phyloP scores from a whole-genome alignment of 2,329 filamentous ascomycete species.

The Pseudogymnoascus sp. region DNA sequence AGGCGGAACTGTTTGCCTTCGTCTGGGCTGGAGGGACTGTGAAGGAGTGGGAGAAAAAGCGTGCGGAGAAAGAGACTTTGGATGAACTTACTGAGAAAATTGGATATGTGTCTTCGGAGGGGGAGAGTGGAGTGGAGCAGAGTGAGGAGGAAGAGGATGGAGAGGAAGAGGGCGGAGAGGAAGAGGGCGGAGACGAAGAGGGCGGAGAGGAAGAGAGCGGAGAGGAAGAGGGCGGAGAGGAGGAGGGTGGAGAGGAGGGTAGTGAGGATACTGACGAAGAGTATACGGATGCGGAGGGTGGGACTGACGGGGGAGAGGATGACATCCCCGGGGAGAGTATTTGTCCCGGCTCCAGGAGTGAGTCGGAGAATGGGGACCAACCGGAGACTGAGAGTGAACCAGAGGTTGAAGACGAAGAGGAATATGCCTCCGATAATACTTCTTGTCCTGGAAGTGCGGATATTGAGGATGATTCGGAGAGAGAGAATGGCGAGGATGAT shows the following conservation, averaged over 20 bases:
- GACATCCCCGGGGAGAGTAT: constrained; percentile 32
- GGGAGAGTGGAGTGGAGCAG: background rate
- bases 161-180: background rate
- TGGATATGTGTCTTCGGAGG: background rate
- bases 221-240: background rate
- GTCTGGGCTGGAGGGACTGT: background rate
- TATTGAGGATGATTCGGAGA: background rate
- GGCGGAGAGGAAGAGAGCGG: background rate
- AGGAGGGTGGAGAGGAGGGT: background rate
- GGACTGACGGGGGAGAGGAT: constrained; percentile 51
- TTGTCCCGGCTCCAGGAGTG: constrained; percentile 14
- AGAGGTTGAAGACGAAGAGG: background rate
- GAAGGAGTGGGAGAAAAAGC: background rate
- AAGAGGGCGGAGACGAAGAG: background rate
- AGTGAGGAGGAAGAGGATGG: background rate
- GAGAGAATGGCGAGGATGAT: background rate
- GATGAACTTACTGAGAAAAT: background rate
- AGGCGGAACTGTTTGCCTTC: background rate
- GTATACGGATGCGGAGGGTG: background rate
- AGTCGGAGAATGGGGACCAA: constrained; percentile 34
- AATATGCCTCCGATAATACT: background rate
- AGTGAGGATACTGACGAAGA: background rate
- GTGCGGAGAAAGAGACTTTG: background rate
- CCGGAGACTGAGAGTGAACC: background rate
- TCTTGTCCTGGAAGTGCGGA: background rate